Evolutionary conservation across 306 rosid species (phyloP).

Genomic region (Glycine tomentella): DNA sequence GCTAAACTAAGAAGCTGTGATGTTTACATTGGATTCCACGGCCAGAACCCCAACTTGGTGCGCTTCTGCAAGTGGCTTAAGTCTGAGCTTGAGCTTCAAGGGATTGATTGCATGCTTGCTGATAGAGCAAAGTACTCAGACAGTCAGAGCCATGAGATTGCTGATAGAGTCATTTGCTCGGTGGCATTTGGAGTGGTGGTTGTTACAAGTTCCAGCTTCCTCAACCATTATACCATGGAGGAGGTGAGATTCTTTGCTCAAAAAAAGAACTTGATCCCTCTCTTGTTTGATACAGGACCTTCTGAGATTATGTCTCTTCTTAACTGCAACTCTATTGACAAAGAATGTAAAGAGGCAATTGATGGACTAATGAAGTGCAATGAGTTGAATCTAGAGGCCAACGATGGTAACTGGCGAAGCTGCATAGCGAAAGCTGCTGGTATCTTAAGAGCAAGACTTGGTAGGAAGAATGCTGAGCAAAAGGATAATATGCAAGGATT

Average conservation of each 20-base stretch:
- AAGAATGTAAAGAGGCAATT: slow-evolving; percentile 72
- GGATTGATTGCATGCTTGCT: slow-evolving; percentile 85
- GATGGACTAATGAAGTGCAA: slow-evolving; percentile 69
- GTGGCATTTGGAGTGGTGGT: slow-evolving; percentile 80
- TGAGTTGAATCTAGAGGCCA: slow-evolving; percentile 73
- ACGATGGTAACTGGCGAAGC: slow-evolving; percentile 75
- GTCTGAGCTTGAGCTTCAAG: slow-evolving; percentile 91
- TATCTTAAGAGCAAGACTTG: slow-evolving; percentile 73
- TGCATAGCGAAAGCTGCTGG: slow-evolving; percentile 64
- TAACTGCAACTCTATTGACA: slow-evolving; percentile 61
- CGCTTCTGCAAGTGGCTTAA: slow-evolving; percentile 89
- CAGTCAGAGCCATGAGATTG: slow-evolving; percentile 80
- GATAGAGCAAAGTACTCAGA: slow-evolving; percentile 83
- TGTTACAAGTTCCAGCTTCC: slow-evolving; percentile 66
- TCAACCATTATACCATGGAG: slow-evolving; percentile 70
- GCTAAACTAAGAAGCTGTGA: slow-evolving; percentile 78
- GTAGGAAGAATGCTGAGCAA: slow-evolving; percentile 63
- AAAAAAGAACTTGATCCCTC: slow-evolving; percentile 84
- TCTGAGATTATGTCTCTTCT: slow-evolving; percentile 64
- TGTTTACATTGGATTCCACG: slow-evolving; percentile 85
- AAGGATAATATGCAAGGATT: slow-evolving; percentile 49
- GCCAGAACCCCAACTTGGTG: slow-evolving; percentile 65
- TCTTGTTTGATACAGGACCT: slow-evolving; percentile 70
- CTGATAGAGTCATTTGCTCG: slow-evolving; percentile 80
- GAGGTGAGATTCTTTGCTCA: slow-evolving; percentile 87